Evolutionary conservation across 768 basidiomycete genomes (phyloP).

Genomic region (Hirschioporus abietinus): DNA sequence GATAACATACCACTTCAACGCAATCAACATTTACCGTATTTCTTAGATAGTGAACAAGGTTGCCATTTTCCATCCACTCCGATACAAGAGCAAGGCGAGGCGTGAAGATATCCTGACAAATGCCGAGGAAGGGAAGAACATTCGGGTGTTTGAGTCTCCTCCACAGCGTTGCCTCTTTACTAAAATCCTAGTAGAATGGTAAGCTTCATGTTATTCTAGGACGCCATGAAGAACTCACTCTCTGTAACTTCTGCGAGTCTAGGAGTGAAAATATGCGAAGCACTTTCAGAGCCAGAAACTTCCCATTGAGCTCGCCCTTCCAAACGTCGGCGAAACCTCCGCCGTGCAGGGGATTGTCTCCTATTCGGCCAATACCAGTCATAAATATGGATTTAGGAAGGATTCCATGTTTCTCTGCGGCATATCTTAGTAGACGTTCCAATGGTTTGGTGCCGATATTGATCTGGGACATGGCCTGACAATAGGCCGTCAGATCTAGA

Average conservation of each 20-base stretch:
- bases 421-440: background rate
- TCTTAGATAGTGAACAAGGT: slow-evolving; percentile 17
- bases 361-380: background rate
- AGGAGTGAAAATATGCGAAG: background rate
- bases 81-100: slow-evolving; percentile 20
- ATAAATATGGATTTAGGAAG: background rate
- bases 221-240: background rate
- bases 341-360: background rate
- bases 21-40: slow-evolving; percentile 5
- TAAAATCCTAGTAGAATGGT: slow-evolving; percentile 14
- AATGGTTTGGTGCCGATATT: background rate
- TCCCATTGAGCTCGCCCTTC: background rate
- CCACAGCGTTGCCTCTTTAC: slow-evolving; percentile 21
- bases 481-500: background rate
- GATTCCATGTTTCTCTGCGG: background rate
- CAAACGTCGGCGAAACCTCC: background rate
- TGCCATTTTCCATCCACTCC: slow-evolving; percentile 25
- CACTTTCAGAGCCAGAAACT: background rate
- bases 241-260: background rate
- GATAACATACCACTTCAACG: background rate
- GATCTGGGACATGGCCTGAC: background rate
- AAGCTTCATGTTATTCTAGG: background rate
- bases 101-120: slow-evolving; percentile 17
- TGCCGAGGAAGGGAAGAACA: slow-evolving; percentile 19
- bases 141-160: slow-evolving; percentile 15